Evolutionary conservation across 257 asterid species (phyloP).

Genomic region (Eucommia ulmoides): DNA sequence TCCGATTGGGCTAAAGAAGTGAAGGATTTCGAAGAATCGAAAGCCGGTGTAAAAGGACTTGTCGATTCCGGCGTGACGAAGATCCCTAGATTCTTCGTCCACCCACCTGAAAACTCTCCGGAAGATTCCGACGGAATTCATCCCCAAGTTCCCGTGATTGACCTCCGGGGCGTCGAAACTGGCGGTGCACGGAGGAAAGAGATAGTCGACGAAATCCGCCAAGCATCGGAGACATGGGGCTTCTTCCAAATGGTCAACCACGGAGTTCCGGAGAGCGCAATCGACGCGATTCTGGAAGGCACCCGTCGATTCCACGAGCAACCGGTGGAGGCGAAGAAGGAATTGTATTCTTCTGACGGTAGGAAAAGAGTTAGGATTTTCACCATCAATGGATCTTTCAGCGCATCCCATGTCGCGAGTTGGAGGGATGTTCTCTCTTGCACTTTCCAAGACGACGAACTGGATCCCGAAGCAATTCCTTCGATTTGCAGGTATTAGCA

Average conservation of each 20-base stretch:
- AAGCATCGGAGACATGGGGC: slow-evolving; percentile 51
- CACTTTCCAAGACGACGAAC: not conserved
- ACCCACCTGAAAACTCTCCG: not conserved
- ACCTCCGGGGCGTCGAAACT: slow-evolving; percentile 31
- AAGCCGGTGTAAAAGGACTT: not conserved
- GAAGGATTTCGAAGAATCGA: not conserved
- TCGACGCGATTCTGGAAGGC: slow-evolving; percentile 30
- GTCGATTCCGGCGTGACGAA: not conserved
- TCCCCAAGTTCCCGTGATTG: slow-evolving; percentile 33
- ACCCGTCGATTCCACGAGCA: slow-evolving; percentile 48
- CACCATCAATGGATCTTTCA: not conserved
- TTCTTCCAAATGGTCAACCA: slow-evolving; percentile 65
- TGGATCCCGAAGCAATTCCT: not conserved
- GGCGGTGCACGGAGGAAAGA: slow-evolving; percentile 11
- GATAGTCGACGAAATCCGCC: slow-evolving; percentile 33
- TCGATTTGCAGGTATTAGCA: not conserved
- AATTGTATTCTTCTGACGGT: not conserved
- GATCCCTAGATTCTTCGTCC: not conserved
- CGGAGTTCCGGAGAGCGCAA: slow-evolving; percentile 39
- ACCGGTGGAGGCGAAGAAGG: slow-evolving; percentile 34
- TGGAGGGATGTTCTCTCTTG: not conserved
- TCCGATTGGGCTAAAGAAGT: not conserved
- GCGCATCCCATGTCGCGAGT: not conserved
- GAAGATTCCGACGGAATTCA: not conserved
- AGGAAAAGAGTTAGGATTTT: not conserved